Conservation (phyloP, 768 basidiomycete genomes). For the Flagelloscypha sp. region DNA sequence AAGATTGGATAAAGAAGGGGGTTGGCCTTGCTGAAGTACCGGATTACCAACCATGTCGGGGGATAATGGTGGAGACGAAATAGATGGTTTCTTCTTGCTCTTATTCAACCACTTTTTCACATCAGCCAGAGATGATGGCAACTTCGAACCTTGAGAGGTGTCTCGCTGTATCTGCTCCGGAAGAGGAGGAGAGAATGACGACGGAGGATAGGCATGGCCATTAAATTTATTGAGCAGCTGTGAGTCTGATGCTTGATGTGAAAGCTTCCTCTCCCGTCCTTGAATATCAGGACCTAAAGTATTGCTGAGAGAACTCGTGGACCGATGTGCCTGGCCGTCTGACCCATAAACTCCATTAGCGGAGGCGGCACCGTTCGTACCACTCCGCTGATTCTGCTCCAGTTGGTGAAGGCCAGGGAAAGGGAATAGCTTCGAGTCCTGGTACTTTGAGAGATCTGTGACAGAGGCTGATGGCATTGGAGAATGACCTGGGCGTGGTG, state of each 20-base stretch:
- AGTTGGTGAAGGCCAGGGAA: conserved; percentile 82
- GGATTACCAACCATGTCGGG: too few species aligned
- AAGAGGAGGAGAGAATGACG: conserved; percentile 36
- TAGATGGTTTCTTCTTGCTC: conserved; percentile 51
- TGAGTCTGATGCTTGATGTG: conserved; percentile 64
- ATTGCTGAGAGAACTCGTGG: too few species aligned
- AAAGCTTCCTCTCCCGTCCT: conserved; percentile 51
- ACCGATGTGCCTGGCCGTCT: too few species aligned
- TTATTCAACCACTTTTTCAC: conserved; percentile 80
- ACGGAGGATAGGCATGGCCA: conserved; percentile 27
- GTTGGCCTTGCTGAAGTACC: too few species aligned
- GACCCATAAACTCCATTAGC: too few species aligned
- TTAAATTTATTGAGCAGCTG: conserved; percentile 51
- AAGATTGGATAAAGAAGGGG: too few species aligned
- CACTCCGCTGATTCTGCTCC: conserved; percentile 64
- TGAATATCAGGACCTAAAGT: too few species aligned
- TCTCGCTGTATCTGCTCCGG: conserved; percentile 33
- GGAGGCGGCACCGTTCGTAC: conserved; percentile 45
- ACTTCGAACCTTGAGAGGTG: conserved; percentile 33
- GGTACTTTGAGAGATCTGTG: conserved; percentile 65
- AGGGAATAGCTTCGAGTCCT: conserved; percentile 75
- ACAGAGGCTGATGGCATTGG: conserved; percentile 73
- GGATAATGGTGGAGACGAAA: too few species aligned
- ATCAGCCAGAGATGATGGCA: conserved; percentile 70
- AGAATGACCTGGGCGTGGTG: conserved; percentile 49